A percentile compares a stretch with the other conserved stretches of the same genome.
Conservation (phyloP, 179 eudicot species). For the Spergularia azorica region DNA sequence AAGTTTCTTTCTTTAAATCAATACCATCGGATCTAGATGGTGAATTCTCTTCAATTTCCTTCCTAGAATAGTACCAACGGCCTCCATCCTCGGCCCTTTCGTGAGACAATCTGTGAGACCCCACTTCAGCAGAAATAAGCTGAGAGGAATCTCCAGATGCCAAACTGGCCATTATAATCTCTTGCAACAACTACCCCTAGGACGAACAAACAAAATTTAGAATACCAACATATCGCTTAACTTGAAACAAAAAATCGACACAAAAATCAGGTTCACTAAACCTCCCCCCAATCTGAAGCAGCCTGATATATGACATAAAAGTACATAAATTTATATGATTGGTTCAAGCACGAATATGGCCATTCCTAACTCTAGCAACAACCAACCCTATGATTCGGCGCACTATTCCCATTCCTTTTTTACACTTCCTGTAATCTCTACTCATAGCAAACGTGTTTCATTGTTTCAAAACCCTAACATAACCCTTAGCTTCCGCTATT, state of each 20-base stretch:
- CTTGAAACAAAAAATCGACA: background rate
- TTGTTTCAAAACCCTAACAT: too few relatives aligned
- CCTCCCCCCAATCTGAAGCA: background rate
- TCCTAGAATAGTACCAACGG: constrained; percentile 71
- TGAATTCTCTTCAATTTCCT: constrained; percentile 84
- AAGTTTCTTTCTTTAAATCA: constrained; percentile 78
- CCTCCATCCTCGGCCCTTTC: constrained; percentile 59
- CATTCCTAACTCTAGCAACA: too few relatives aligned
- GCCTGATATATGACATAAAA: background rate
- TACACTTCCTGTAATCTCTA: too few relatives aligned
- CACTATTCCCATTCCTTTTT: too few relatives aligned
- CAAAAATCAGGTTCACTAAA: background rate
- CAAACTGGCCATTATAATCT: constrained; percentile 43
- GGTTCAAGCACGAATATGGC: too few relatives aligned
- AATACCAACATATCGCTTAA: too few relatives aligned
- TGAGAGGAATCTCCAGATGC: constrained; percentile 54
- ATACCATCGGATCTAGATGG: constrained; percentile 79
- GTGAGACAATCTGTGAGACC: constrained; percentile 35
- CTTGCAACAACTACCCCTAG: constrained; percentile 25
- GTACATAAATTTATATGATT: too few relatives aligned
- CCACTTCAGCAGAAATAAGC: constrained; percentile 45
- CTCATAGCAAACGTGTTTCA: too few relatives aligned
- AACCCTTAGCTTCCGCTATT: too few relatives aligned
- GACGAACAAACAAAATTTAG: background rate
- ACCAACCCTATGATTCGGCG: too few relatives aligned